Evolutionary conservation across 1,284 basidiomycete genomes (phyloP).

Genomic region (Nidula niveotomentosa): DNA sequence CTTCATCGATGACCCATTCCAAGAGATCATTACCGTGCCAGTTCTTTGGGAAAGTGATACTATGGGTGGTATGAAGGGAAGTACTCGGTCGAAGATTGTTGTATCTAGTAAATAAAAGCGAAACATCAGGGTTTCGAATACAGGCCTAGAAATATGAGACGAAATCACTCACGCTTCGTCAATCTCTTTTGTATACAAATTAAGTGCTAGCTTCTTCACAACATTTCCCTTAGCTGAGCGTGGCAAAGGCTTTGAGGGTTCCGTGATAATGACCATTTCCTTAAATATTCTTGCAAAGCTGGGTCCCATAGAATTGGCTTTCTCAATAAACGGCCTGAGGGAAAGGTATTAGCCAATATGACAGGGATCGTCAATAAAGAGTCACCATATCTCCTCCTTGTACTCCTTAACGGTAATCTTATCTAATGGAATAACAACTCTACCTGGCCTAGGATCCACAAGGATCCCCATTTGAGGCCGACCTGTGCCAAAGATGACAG

Average conservation of each 20-base stretch:
- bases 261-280: slow-evolving; percentile 33
- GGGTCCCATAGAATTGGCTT: slow-evolving; percentile 37
- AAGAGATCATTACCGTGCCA: too few species aligned
- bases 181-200: slow-evolving; percentile 8
- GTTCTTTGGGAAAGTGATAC: too few species aligned
- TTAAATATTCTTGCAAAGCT: slow-evolving; percentile 39
- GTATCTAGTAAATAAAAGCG: not conserved
- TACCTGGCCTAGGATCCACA: slow-evolving; percentile 27
- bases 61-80: too few species aligned
- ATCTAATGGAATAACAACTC: slow-evolving; percentile 24
- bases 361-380: too few species aligned
- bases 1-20: too few species aligned
- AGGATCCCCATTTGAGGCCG: slow-evolving; percentile 37
- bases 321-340: slow-evolving; percentile 29
- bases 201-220: slow-evolving; percentile 11
- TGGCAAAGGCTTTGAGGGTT: slow-evolving; percentile 10
- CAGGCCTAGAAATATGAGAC: not conserved
- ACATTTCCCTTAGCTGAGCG: slow-evolving; percentile 14
- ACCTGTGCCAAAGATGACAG: slow-evolving; percentile 38
- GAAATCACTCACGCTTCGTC: slow-evolving; percentile 4
- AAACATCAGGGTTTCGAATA: not conserved
- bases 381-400: slow-evolving; percentile 31
- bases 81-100: not conserved
- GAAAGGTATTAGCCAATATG: slow-evolving; percentile 6
- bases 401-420: slow-evolving; percentile 23